Percentiles rank a stretch among this genome's conserved stretches.
phyloP scores from a whole-genome alignment of 1,284 basidiomycete genomes.

The Ganoderma leucocontextum region DNA sequence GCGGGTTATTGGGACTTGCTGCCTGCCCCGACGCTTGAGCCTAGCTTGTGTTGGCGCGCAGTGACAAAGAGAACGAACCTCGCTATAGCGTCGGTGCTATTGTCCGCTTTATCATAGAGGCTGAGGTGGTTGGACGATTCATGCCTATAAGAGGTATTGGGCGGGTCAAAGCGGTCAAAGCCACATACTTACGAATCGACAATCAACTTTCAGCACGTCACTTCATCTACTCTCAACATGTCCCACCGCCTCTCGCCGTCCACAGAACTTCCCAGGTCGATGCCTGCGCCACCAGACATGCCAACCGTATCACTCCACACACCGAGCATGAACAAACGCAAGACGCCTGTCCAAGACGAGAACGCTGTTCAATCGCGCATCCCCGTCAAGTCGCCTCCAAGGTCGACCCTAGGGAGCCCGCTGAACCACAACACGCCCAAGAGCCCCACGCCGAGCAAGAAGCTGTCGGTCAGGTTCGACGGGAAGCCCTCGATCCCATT shows the following conservation, averaged over 20 bases:
- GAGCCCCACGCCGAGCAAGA: conserved; percentile 14
- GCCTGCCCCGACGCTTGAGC: background rate
- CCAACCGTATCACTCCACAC: conserved; percentile 14
- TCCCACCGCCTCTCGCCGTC: conserved; percentile 13
- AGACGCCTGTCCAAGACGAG: conserved; percentile 23
- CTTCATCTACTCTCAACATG: conserved; percentile 8
- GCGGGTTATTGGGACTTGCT: background rate
- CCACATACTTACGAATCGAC: background rate
- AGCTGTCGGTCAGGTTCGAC: conserved; percentile 4
- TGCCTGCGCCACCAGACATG: conserved; percentile 23
- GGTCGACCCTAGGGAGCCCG: conserved; percentile 4
- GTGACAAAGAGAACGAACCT: background rate
- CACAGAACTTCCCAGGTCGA: conserved; percentile 7
- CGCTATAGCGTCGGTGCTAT: background rate
- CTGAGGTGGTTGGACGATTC: background rate
- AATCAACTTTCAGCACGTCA: conserved; percentile 4
- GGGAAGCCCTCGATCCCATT: conserved; percentile 22
- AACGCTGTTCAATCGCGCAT: conserved; percentile 20
- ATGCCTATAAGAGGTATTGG: conserved; percentile 9
- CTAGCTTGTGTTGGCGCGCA: background rate
- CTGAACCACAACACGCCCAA: conserved; percentile 10
- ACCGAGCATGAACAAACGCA: conserved; percentile 25
- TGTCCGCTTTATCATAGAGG: background rate
- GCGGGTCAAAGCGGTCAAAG: conserved; percentile 10
- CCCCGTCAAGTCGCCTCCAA: conserved; percentile 18